Evolutionary conservation across 306 rosid genomes (phyloP).

Genomic region (Cucumis sativus): DNA sequence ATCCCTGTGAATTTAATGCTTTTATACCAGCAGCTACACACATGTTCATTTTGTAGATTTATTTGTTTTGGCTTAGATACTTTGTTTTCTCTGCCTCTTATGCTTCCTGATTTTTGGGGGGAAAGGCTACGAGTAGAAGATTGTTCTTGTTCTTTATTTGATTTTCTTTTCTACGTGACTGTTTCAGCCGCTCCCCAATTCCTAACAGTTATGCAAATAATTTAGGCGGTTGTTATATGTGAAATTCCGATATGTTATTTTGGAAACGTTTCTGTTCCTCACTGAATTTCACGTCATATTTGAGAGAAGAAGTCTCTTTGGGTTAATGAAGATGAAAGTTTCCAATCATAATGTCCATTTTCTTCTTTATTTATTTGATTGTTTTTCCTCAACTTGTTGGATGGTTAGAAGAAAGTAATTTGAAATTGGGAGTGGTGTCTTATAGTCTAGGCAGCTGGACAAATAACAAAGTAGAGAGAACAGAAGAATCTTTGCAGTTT

Average conservation of each 20-base stretch:
- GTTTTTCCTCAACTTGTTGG: not conserved
- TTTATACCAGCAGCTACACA: not conserved
- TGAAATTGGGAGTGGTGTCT: constrained; percentile 5
- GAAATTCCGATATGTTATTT: not conserved
- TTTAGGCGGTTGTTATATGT: not conserved
- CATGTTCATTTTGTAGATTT: not conserved
- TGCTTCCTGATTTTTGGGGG: not conserved
- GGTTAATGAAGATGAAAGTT: not conserved
- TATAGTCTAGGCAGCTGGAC: not conserved
- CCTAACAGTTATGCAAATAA: not conserved
- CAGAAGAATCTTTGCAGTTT: not conserved
- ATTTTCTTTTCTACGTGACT: not conserved
- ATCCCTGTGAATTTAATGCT: not conserved
- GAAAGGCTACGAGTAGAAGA: not conserved
- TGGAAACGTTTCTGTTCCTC: not conserved
- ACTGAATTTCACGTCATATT: not conserved
- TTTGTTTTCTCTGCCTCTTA: not conserved
- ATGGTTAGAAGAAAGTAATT: not conserved
- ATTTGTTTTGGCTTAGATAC: not conserved
- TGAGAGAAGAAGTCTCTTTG: not conserved
- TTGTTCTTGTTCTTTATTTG: not conserved
- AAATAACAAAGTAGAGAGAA: not conserved
- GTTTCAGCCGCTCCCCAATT: not conserved
- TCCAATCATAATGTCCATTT: not conserved
- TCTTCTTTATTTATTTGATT: not conserved